Evolutionary conservation across 225 moss, liverwort and hornwort genomes (phyloP), one percentile per base, ranked within the genome.

Genomic region (Climacium dendroides): DNA sequence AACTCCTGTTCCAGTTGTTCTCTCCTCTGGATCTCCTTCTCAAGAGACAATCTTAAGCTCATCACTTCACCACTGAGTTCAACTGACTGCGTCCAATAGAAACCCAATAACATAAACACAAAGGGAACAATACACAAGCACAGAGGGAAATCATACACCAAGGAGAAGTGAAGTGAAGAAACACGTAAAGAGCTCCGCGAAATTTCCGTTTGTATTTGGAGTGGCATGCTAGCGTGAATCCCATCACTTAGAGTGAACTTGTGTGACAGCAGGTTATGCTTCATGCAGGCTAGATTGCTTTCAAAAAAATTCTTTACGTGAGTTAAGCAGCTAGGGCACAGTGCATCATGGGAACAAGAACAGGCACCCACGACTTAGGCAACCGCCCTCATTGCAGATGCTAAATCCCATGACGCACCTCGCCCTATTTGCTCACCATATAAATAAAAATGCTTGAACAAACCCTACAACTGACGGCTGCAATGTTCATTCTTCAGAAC

Each of bases 1-100:
- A 89, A 57, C 80, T 94, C 94, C 88, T 93, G 94, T 76, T 92
- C 92, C 89, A 94, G 74, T 45, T 92, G 91, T 45, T 94, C 92
- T 59, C 82, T 92, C 80, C 79, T 90, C 82, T 94, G 90, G 11
- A 55, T 74, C 87, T 94, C 92, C 89, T 91, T 93, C 66, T 93
- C 92, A 84, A 93, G 88, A 81, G 90, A 90, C 78, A 91, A 60
- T 73, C 91, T 89, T 76, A 94, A 90, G 79, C 89, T 82, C 85
- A 89, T 52, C 69, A 89, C 60, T 72, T 91, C 89, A 59, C 89
- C 88, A 88, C 85, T 89, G 76, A 89, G 90, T 64, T 91, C 93
- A 69, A 89, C 80, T 48, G 84, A 90, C 92, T 91, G 91, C 74
- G 34, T 74, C 61, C 64, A 57, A 86, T 48, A 64, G 14, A 89